Percentiles rank a stretch among this genome's conserved stretches.
Conservation (phyloP, 192 early-diverging fungal species). For the Geranomyces variabilis region DNA sequence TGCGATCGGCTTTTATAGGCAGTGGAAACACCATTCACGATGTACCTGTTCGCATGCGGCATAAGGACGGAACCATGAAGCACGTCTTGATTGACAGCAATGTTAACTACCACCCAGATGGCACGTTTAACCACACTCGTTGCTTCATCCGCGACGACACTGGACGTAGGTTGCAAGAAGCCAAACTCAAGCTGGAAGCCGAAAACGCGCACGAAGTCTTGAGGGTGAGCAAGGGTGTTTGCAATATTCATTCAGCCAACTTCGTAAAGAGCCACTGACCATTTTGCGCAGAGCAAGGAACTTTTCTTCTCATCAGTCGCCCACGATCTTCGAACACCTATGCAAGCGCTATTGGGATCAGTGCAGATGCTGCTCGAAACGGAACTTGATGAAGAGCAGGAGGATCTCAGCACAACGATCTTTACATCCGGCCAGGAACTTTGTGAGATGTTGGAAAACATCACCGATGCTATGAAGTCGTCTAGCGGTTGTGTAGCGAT, state of each 20-base stretch:
- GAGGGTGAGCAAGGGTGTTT: too few relatives aligned
- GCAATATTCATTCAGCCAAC: too few relatives aligned
- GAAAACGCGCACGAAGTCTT: background rate
- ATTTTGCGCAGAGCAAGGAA: background rate
- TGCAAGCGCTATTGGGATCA: constrained; percentile 12
- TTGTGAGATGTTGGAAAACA: constrained; percentile 17
- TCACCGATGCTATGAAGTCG: constrained; percentile 10
- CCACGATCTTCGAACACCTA: constrained; percentile 15
- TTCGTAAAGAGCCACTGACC: too few relatives aligned
- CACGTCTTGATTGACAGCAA: constrained; percentile 26
- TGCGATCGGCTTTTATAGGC: too few relatives aligned
- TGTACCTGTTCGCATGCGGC: constrained; percentile 23
- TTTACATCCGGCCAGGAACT: constrained; percentile 1
- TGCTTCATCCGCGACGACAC: constrained; percentile 30
- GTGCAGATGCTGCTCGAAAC: constrained; percentile 5
- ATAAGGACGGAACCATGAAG: constrained; percentile 23
- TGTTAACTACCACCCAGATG: constrained; percentile 28
- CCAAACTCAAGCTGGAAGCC: background rate
- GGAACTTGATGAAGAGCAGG: background rate
- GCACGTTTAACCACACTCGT: constrained; percentile 20
- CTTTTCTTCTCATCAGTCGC: constrained; percentile 12
- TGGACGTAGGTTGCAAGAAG: constrained; percentile 7
- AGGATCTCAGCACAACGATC: constrained; percentile 6
- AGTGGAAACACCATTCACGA: constrained; percentile 24
- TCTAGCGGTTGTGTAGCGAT: background rate